Evolutionary conservation across 2,329 filamentous ascomycete genomes (phyloP), one percentile per base, ranked within the genome.

Genomic region (Hysterium pulicare): DNA sequence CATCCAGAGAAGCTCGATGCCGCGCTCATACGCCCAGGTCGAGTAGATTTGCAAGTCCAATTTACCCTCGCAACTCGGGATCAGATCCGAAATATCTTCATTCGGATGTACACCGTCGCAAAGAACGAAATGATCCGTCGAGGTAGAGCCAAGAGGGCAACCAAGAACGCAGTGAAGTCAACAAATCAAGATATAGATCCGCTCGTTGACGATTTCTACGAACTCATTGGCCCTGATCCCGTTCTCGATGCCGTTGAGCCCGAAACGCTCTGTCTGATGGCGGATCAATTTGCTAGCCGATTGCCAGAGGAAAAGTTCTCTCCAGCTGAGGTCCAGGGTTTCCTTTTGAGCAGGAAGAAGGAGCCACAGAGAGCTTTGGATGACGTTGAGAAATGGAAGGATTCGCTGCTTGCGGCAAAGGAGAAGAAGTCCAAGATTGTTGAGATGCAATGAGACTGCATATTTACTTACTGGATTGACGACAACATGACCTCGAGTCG

Each of bases 11-110:
- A 78, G 11, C 77, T 91, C 0, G 86, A 90, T 57, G 76, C 82
- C 34, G 86, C 86, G 0, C 74, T 93, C 5, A 82, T 90, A 38
- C 75, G 86, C 0, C 85, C 87, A 0, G 86, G 86, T 1, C 75
- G 85, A 1, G 82, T 90, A 3, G 84, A 88, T 52, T 73, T 79
- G 62, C 78, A 85, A 45, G 75, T 87, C 1, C 71, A 71, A 9
- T 86, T 90, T 62, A 74, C 61, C 4, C 61, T 69, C 3, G 71
- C 72, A 1, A 68, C 64, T 21, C 53, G 53, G 20, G 57, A 60
- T 1, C 71, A 74, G 46, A 65, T 68, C 9, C 53, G 57, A 23
- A 66, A 72, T 44, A 64, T 73, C 15, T 75, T 73, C 50, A 50
- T 59, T 4, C 57, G 70, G 20, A 71, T 71, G 65, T 69, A 66